Evolutionary conservation across 2,329 filamentous ascomycete species (phyloP).

Genomic region (Trematosphaeria pertusa): DNA sequence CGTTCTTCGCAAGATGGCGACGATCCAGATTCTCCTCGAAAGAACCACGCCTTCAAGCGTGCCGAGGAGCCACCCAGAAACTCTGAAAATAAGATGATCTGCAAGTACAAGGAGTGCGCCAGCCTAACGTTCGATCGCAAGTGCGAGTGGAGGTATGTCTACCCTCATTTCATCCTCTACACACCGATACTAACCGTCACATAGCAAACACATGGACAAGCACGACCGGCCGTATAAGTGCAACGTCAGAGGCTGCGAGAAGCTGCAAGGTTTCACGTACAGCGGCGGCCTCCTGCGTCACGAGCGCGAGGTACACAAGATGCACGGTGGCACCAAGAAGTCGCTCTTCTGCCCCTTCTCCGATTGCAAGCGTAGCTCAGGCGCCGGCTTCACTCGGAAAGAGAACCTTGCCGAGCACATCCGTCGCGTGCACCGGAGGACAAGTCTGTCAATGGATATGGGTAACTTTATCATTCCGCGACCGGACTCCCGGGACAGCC

Average conservation of each 20-base stretch:
- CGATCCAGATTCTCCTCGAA: conserved; percentile 37
- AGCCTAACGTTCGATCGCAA: conserved; percentile 78
- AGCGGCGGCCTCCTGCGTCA: conserved; percentile 88
- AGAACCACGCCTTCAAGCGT: conserved; percentile 49
- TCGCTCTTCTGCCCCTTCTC: conserved; percentile 83
- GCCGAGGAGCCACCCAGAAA: conserved; percentile 66
- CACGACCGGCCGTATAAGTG: conserved; percentile 95
- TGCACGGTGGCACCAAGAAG: conserved; percentile 87
- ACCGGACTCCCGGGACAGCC: conserved; percentile 27
- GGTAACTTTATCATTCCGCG: conserved; percentile 39
- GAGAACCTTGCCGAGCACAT: conserved; percentile 96
- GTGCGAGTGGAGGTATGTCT: conserved; percentile 90
- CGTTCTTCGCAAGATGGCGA: conserved; percentile 38
- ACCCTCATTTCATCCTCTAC: conserved; percentile 28
- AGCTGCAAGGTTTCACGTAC: conserved; percentile 93
- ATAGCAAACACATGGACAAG: conserved; percentile 97
- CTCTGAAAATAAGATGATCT: conserved; percentile 76
- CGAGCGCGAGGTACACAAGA: conserved; percentile 90
- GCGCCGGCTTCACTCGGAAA: conserved; percentile 88
- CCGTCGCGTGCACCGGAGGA: conserved; percentile 75
- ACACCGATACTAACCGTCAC: conserved; percentile 22
- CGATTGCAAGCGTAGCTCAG: conserved; percentile 88
- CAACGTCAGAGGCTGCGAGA: conserved; percentile 80
- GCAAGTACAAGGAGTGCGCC: conserved; percentile 70
- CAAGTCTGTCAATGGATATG: conserved; percentile 46